Conservation (phyloP, 805 yeast genomes). For the Pichia heedii region DNA sequence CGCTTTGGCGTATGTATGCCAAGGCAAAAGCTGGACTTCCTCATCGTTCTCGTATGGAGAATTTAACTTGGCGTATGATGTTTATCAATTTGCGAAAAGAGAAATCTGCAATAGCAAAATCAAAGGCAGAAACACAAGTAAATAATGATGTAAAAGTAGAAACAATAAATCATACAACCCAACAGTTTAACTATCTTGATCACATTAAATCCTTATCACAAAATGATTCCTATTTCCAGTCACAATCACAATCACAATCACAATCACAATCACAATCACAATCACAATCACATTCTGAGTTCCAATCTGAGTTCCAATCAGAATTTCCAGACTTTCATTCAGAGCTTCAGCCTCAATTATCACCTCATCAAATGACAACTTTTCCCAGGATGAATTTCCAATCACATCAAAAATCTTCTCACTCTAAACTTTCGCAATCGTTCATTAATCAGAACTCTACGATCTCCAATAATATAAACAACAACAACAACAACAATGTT, state of each 20-base stretch:
- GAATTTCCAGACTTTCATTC: too few relatives aligned
- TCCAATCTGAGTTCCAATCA: too few relatives aligned
- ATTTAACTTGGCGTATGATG: slow-evolving; percentile 85
- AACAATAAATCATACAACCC: slow-evolving; percentile 3
- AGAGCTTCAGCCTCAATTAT: too few relatives aligned
- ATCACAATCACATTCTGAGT: too few relatives aligned
- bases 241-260: too few relatives aligned
- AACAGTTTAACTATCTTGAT: slow-evolving; percentile 10
- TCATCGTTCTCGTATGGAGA: slow-evolving; percentile 68
- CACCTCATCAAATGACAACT: too few relatives aligned
- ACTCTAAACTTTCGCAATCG: too few relatives aligned
- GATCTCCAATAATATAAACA: background rate
- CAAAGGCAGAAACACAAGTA: background rate
- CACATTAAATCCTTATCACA: slow-evolving; percentile 14
- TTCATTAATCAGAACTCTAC: too few relatives aligned
- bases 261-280: too few relatives aligned
- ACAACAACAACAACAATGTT: slow-evolving; percentile 1
- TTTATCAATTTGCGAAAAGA: slow-evolving; percentile 31
- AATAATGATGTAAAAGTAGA: slow-evolving; percentile 23
- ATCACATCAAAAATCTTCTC: too few relatives aligned
- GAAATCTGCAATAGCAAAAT: background rate
- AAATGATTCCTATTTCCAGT: slow-evolving; percentile 11
- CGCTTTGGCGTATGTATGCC: slow-evolving; percentile 76
- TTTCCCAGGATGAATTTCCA: too few relatives aligned
- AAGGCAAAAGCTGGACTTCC: slow-evolving; percentile 70